Conservation (phyloP, 345 rosid genomes). For the Arabidopsis suecica region DNA sequence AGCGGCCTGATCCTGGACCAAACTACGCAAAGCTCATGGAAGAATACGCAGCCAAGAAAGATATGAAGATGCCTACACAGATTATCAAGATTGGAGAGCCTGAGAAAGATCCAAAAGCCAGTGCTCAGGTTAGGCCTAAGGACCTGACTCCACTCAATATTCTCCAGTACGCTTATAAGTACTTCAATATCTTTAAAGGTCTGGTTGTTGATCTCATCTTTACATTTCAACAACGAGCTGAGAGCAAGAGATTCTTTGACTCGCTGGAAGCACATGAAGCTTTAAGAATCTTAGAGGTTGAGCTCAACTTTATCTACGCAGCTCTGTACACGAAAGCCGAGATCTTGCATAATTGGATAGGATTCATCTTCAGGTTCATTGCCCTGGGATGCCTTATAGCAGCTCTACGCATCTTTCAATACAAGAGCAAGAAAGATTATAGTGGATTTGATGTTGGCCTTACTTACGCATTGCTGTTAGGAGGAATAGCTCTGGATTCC, state of each 20-base stretch:
- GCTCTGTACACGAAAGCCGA: slow-evolving; percentile 50
- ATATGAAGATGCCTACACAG: slow-evolving; percentile 31
- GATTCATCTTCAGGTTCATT: slow-evolving; percentile 38
- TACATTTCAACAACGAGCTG: slow-evolving; percentile 29
- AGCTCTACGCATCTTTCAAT: slow-evolving; percentile 25
- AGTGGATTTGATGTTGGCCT: slow-evolving; percentile 40
- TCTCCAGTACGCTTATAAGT: slow-evolving; percentile 39
- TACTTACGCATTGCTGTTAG: slow-evolving; percentile 47
- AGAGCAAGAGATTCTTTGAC: slow-evolving; percentile 33
- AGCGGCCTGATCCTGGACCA: slow-evolving; percentile 38
- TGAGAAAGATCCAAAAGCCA: slow-evolving; percentile 40
- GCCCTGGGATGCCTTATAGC: slow-evolving; percentile 22
- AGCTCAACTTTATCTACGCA: slow-evolving; percentile 53
- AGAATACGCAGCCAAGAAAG: slow-evolving; percentile 17
- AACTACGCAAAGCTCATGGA: slow-evolving; percentile 40
- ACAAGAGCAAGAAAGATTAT: slow-evolving; percentile 1
- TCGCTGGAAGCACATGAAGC: slow-evolving; percentile 29
- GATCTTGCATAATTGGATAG: slow-evolving; percentile 12
- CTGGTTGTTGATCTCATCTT: slow-evolving; percentile 42
- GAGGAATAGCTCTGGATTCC: slow-evolving; percentile 44
- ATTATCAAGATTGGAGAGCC: slow-evolving; percentile 39
- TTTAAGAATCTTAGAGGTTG: slow-evolving; percentile 49
- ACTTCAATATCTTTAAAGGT: slow-evolving; percentile 38
- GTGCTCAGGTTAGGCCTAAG: background rate
- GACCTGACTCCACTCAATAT: background rate